phyloP scores from a whole-genome alignment of 1,139 yeast genomes.

The Wickerhamiella pararugosa region DNA sequence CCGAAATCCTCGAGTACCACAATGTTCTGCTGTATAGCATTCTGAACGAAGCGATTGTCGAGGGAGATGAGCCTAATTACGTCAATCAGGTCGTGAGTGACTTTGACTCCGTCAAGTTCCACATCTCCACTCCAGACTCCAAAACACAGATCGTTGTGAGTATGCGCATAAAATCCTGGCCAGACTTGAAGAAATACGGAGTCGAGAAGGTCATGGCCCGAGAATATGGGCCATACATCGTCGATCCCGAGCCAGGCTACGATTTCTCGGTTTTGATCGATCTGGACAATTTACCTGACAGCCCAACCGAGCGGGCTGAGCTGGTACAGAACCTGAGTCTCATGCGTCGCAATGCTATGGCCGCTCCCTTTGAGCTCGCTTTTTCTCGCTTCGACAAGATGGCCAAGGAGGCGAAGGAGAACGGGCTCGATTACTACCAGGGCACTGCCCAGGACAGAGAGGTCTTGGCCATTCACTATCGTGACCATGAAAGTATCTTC shows the following conservation, averaged over 20 bases:
- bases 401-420: conserved; percentile 27
- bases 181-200: conserved; percentile 55
- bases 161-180: conserved; percentile 61
- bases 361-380: conserved; percentile 86
- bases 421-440: conserved; percentile 35
- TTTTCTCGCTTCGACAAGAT: conserved; percentile 63
- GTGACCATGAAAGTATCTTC: conserved; percentile 86
- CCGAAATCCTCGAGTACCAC: conserved; percentile 31
- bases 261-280: conserved; percentile 66
- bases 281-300: conserved; percentile 31
- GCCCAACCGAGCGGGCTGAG: conserved; percentile 32
- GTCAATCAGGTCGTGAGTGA: conserved; percentile 85
- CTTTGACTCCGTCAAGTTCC: conserved; percentile 91
- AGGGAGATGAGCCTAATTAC: conserved; percentile 36
- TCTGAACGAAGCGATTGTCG: conserved; percentile 27
- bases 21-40: conserved; percentile 29
- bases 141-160: conserved; percentile 54
- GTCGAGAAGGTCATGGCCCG: conserved; percentile 28
- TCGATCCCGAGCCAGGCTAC: conserved; percentile 56
- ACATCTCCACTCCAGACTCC: conserved; percentile 67
- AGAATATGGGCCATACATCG: conserved; percentile 30
- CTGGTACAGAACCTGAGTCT: conserved; percentile 53
- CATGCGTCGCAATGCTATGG: conserved; percentile 73
- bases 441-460: conserved; percentile 38
- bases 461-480: conserved; percentile 65